Evolutionary conservation across 208 protist species (phyloP), one percentile per base, ranked within the genome.

Genomic region (Spongospora subterranea): DNA sequence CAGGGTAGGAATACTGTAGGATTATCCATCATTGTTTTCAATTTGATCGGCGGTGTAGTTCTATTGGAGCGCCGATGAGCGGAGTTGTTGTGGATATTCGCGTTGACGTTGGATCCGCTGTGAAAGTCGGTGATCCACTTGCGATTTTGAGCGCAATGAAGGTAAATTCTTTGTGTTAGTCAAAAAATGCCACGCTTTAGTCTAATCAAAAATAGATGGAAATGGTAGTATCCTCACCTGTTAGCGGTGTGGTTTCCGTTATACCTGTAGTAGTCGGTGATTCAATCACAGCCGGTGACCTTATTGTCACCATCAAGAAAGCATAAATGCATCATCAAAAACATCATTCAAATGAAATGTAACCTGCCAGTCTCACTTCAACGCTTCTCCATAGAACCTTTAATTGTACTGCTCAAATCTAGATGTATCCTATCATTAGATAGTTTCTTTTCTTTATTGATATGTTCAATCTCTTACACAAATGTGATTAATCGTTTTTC

Each of bases 161-260:
- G 32, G 89, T 91, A 38, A 50, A 92, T 41, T 90, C 95, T 29
- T 82, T 45, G 6, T 89, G 88, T 20, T 94, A 92, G 45, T 91
- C 94, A 1, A 60, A 93, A 20, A 41, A 95, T 45, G 40, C 93
- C n/a, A 88, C 94, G 6, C 93, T 95, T 46, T 93, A 60, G 0
- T 94, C 94, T 20, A 96, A 6, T 60, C 50, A 29, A 60, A 6
- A 95, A 94, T 95, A 96, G 92, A 96, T 96, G 94, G 95, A 96
- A 91, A 94, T 92, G 20, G 92, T 94, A 39, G 93, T 95, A 13
- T 45, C 91, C 32, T 89, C 94, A 43, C 91, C 94, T 0, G 35
- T 92, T 65, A 38, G 71, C 13, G 92, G 92, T 54, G 20, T 88
- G 0, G 60, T 94, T 40, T 1, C 17, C 0, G 88, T 46, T 11